Base-by-base conservation (phyloP, 139 green algal genomes). In the Picochlorum sp. region DNA sequence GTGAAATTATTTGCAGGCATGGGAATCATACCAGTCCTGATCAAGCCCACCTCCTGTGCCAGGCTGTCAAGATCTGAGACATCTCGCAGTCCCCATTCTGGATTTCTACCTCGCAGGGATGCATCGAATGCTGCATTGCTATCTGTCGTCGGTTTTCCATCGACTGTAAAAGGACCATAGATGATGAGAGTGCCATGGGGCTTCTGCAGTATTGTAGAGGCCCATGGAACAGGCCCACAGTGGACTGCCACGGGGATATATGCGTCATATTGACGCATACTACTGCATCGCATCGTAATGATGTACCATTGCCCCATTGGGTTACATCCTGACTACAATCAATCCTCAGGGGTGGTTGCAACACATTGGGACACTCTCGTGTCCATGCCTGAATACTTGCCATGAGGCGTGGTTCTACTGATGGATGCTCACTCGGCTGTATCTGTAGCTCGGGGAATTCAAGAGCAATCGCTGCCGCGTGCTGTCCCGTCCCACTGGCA, bases 1-100 rank as follows among this genome's bases (percentile, higher is more conserved):
- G 67, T 63, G 57, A 82, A 75, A 61, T 87, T 87, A 62, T 87
- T 84, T 28, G 81, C 78, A 2, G 81, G 81, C 81, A 87, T 87
- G 14, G 45, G 30, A 4, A 65, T 49, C n/a, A 57, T 41, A 21
- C 67, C 65, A 16, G 67, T 32, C 9, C 23, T 56, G 45, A 50
- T 18, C 64, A 87, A 51, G 1, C 81, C 81, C 24, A 49, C 41
- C 18, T 56, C 30, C 11, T 37, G 37, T 15, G 73, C 79, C 28
- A 20, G 26, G 1, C 18, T 45, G 6, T 7, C 26, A 9, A 88
- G 44, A 20, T 84, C 76, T 16, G 44, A 62, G 6, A 85, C 32
- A 62, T 86, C 80, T 2, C 81, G 70, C 23, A 83, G 81, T n/a
- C 81, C 81, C 81, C 81, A 88, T 23, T 47, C 32, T 2, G 62